Conservation (phyloP, 2,329 filamentous ascomycete species). For the Mollisiaceae sp. region DNA sequence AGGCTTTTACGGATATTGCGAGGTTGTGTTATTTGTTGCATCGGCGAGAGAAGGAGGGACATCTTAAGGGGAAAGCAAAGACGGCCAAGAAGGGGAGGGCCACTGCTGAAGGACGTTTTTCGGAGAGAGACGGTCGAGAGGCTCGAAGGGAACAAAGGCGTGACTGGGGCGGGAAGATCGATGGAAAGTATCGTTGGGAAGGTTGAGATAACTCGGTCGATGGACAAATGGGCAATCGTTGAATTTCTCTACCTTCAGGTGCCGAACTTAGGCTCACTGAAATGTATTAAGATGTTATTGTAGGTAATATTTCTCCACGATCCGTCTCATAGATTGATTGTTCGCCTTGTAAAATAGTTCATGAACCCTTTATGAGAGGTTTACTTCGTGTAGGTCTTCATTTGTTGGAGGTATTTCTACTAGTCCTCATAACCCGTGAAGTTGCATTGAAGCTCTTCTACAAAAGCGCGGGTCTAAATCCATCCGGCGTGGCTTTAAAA, state of each 20-base stretch:
- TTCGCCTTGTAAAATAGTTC: too few relatives aligned
- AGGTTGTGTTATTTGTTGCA: constrained; percentile 9
- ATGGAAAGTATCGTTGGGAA: not conserved
- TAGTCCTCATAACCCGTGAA: too few relatives aligned
- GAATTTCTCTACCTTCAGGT: not conserved
- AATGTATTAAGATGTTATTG: not conserved
- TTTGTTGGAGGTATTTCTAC: too few relatives aligned
- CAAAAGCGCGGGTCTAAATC: too few relatives aligned
- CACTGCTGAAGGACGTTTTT: not conserved
- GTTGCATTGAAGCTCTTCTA: too few relatives aligned
- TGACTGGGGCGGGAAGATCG: not conserved
- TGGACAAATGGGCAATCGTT: not conserved
- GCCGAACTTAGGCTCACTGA: not conserved
- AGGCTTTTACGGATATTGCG: constrained; percentile 9
- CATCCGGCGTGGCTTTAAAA: too few relatives aligned
- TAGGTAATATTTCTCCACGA: not conserved
- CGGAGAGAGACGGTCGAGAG: not conserved
- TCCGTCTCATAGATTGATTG: too few relatives aligned
- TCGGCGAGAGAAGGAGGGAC: not conserved
- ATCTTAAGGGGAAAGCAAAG: not conserved
- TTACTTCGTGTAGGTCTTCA: too few relatives aligned
- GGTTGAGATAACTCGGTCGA: not conserved
- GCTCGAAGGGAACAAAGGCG: not conserved
- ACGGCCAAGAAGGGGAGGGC: not conserved
- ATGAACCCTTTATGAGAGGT: too few relatives aligned